Conservation (phyloP, 352 stramenopile species). For the Phytophthora vignae region DNA sequence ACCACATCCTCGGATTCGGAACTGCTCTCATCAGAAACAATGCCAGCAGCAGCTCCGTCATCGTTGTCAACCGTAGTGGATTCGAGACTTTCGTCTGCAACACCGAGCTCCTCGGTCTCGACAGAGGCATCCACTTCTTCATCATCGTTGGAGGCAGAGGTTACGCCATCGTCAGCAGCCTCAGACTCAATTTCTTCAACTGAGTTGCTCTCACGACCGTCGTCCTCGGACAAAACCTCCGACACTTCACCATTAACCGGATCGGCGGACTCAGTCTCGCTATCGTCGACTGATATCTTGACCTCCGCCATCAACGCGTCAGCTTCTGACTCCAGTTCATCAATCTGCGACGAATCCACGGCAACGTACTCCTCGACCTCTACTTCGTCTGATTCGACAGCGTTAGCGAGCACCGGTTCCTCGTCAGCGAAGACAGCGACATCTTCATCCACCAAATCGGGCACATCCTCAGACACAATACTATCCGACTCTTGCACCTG, state of each 20-base stretch:
- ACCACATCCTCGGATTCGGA: slow-evolving; percentile 20
- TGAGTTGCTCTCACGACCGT: not conserved
- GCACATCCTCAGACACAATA: not conserved
- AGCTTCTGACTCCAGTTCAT: slow-evolving; percentile 1
- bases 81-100: not conserved
- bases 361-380: not conserved
- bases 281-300: not conserved
- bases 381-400: not conserved
- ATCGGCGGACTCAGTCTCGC: not conserved
- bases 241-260: slow-evolving; percentile 1
- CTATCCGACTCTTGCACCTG: not conserved
- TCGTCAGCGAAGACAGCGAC: not conserved
- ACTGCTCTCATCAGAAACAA: not conserved
- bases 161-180: not conserved
- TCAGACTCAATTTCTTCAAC: slow-evolving; percentile 12
- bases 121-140: not conserved
- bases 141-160: slow-evolving; percentile 4
- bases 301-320: not conserved
- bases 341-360: not conserved
- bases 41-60: not conserved
- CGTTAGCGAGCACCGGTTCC: not conserved
- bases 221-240: not conserved
- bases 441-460: not conserved
- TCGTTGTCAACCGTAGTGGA: not conserved
- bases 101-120: not conserved